phyloP scores from a whole-genome alignment of 768 basidiomycete species.

The Mycena maculata region DNA sequence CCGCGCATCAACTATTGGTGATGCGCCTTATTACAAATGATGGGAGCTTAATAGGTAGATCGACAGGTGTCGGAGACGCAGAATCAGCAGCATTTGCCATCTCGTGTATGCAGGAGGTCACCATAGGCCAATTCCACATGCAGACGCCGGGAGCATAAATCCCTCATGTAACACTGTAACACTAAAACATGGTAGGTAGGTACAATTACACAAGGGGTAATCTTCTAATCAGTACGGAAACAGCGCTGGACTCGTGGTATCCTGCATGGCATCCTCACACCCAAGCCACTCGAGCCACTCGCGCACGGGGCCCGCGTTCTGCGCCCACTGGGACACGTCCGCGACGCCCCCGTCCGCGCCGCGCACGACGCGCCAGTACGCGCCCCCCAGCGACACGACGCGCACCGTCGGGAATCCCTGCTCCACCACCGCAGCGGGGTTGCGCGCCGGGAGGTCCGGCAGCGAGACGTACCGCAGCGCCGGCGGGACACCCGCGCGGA shows the following conservation, averaged over 20 bases:
- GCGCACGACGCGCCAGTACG: conserved; percentile 63
- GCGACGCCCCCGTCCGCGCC: conserved; percentile 44
- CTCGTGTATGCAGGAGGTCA: too few species aligned
- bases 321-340: conserved; percentile 69
- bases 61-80: too few species aligned
- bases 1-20: too few species aligned
- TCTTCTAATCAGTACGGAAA: conserved; percentile 11
- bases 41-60: too few species aligned
- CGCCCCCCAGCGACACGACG: conserved; percentile 63
- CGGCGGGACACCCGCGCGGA: conserved; percentile 67
- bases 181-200: too few species aligned
- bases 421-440: conserved; percentile 59
- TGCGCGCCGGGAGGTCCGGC: conserved; percentile 58
- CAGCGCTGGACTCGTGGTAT: conserved; percentile 11
- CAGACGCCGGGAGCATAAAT: too few species aligned
- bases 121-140: too few species aligned
- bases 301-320: conserved; percentile 54
- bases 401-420: conserved; percentile 72
- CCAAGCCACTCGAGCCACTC: conserved; percentile 78
- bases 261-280: conserved; percentile 63
- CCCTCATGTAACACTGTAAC: too few species aligned
- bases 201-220: too few species aligned
- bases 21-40: too few species aligned
- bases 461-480: conserved; percentile 66
- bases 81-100: too few species aligned